Base-by-base conservation (phyloP, 139 green algal species). In the Marvania coccoides region DNA sequence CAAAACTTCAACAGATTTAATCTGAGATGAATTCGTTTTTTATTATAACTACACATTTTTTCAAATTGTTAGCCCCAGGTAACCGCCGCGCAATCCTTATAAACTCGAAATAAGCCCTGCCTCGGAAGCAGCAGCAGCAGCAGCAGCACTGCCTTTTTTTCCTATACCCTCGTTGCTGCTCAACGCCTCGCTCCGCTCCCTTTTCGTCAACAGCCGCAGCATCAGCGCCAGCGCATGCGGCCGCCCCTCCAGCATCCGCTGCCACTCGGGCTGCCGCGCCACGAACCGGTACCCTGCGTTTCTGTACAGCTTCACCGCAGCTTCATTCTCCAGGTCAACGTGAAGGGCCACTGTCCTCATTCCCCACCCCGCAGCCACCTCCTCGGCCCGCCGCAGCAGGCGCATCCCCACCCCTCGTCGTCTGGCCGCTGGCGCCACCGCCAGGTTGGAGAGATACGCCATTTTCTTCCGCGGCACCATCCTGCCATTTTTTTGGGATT, bases 361-460 rank as follows among this genome's bases (percentile, higher is more conserved):
- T 53, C 70, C 77, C 79, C 79, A 86, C 34, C 56, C 54, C 3
- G 58, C 37, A 3, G 79, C 77, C 63, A 65, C 33, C 33, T 33
- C 29, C 73, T 86, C 79, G 14, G 79, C 77, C 40, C 45, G 40
- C 36, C 35, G 13, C 61, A 86, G 40, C 23, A 86, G 69, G 24
- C 14, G 31, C 35, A 33, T 46, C 5, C 73, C 79, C 8, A 86
- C 39, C 24, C 79, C 79, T 1, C 36, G 63, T 28, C 77, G 57
- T 39, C 73, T 64, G 12, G 59, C 61, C 3, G 12, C 36, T 10
- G 77, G 73, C 57, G 54, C 34, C 38, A 86, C 73, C 23, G 79
- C 79, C 54, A 86, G 51, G 61, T 86, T 86, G 68, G 39, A 64
- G 9, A 86, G 47, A 63, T 86, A 85, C 5, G 69, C 70, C 13